Conservation (phyloP, 129 eudicot species). For the Helichrysum umbraculigerum region DNA sequence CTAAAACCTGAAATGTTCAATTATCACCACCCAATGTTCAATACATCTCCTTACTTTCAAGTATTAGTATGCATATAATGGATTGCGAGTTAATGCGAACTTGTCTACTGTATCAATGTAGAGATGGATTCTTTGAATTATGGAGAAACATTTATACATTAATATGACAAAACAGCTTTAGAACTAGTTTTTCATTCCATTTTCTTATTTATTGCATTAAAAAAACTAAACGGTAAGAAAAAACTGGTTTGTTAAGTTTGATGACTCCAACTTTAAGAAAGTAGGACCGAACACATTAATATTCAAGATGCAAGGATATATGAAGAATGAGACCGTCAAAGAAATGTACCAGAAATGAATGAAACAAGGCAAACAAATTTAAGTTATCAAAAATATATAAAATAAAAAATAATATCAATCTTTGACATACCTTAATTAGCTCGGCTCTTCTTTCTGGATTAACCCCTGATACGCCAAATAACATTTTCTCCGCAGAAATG, state of each 20-base stretch:
- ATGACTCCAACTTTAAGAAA: not conserved
- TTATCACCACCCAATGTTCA: no score
- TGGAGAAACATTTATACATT: conserved; percentile 2
- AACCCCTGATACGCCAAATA: conserved; percentile 78
- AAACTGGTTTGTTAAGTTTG: not conserved
- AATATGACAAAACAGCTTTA: not conserved
- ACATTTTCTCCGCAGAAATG: conserved; percentile 95
- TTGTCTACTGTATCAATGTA: not conserved
- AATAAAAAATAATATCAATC: not conserved
- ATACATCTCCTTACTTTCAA: conserved; percentile 6
- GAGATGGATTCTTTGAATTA: not conserved
- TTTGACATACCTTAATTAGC: conserved; percentile 65
- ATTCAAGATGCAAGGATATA: not conserved
- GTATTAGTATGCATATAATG: not conserved
- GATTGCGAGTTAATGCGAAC: not conserved
- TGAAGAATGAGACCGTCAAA: not conserved
- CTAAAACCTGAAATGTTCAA: conserved; percentile 62
- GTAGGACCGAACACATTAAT: not conserved
- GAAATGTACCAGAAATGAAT: not conserved
- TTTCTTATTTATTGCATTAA: not conserved
- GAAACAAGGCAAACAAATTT: not conserved
- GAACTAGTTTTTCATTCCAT: not conserved
- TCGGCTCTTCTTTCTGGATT: conserved; percentile 79
- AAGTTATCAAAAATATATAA: no score
- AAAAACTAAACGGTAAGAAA: no score